Evolutionary conservation across 177 flowering plant species (phyloP), one percentile per base, ranked within the genome.

Genomic region (Vitis hybrid): DNA sequence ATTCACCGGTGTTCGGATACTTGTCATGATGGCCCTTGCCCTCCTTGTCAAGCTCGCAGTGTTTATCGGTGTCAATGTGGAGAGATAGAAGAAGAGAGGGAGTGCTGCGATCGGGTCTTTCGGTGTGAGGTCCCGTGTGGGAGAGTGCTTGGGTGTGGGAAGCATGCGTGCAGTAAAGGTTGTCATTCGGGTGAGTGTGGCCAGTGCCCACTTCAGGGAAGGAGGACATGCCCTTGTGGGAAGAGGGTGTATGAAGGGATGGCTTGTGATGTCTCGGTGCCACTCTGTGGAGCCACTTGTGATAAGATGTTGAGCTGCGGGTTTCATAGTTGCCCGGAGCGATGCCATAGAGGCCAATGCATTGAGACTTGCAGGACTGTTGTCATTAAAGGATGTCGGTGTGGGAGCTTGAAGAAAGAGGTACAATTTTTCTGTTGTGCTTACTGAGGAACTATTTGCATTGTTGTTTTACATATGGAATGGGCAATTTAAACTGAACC

Each of bases 371-470:
- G 98, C 70, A 82, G 98, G 71, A 81, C 68, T 50, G 88, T 94
- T 52, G 76, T 87, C 10, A 65, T 73, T n/a, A 94, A 92, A 78
- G 78, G 77, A 3, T 94, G 98, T 78, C 77, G 95, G 68, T 94
- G 98, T 73, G 90, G 98, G 48, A 83, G 97, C 76, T 81, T 87
- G 78, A 89, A 71, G 85, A 94, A 94, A 84, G 89, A 92, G 95
- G 98, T 92, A 73, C 56, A 56, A 26, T 31, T 31, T 71, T 66
- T 63, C 16, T 31, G 19, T 48, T n/a, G 53, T 16, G 1, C 50
- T 14, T 18, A 16, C 13, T 7, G 11, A 10, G 5, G 48, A 8
- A 6, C 58, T 26, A 54, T 69, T 15, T 15, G 10, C 4, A 10
- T 11, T 50, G 39, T 34, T 1, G 14, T 51, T 14, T 57, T 3